Conservation (phyloP, 164 flowering plant genomes). For the Houttuynia cordata region DNA sequence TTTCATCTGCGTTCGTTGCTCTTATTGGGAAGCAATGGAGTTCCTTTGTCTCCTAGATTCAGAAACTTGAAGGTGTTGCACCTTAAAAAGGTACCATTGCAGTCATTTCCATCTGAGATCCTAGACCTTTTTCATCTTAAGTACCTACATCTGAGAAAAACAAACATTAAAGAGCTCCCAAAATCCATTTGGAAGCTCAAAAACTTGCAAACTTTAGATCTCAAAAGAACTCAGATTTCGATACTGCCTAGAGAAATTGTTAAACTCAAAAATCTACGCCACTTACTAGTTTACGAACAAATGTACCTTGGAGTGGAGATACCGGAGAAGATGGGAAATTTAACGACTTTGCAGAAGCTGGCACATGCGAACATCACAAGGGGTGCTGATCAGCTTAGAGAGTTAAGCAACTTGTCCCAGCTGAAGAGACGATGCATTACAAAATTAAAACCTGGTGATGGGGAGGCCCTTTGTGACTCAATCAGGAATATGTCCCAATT, state of each 20-base stretch:
- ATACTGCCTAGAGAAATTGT: neutral
- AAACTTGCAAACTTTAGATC: neutral
- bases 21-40: conserved; percentile 6
- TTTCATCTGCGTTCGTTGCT: conserved; percentile 25
- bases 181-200: neutral
- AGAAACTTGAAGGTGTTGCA: conserved; percentile 26
- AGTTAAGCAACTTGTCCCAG: neutral
- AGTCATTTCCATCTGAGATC: conserved; percentile 14
- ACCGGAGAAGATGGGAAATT: neutral
- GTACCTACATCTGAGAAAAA: conserved; percentile 25
- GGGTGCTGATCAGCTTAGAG: neutral
- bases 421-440: neutral
- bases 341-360: neutral
- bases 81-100: conserved; percentile 18
- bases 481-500: neutral
- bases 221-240: neutral
- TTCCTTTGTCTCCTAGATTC: conserved; percentile 12
- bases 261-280: neutral
- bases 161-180: conserved; percentile 26
- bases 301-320: neutral
- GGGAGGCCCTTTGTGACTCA: neutral
- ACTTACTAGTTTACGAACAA: neutral
- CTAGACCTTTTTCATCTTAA: conserved; percentile 18
- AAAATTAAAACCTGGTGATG: neutral
- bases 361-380: neutral